Evolutionary conservation across 129 eudicot genomes (phyloP).

Genomic region (Rutidosis leptorrhynchoides): DNA sequence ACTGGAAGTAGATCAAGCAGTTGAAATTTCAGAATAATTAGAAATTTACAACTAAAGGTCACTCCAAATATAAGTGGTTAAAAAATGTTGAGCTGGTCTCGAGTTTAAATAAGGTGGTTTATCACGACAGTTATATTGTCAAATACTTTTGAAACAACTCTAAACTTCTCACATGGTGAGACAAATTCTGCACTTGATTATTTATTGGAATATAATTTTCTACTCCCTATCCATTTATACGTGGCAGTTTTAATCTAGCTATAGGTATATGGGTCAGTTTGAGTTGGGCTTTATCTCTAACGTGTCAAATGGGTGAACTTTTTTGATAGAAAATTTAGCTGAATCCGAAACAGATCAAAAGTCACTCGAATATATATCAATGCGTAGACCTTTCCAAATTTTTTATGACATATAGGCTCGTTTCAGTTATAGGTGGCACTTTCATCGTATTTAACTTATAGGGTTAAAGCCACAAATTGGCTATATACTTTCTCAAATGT

Average conservation of each 20-base stretch:
- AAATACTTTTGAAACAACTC: neutral
- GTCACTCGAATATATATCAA: neutral
- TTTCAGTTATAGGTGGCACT: neutral
- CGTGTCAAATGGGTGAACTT: neutral
- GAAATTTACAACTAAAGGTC: too few relatives aligned
- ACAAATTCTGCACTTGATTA: neutral
- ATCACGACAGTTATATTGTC: neutral
- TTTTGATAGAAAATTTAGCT: neutral
- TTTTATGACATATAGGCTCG: neutral
- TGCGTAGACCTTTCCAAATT: neutral
- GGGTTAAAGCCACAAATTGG: too few relatives aligned
- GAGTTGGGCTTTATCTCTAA: neutral
- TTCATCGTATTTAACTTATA: neutral
- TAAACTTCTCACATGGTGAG: neutral
- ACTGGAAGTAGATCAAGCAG: conserved; percentile 1
- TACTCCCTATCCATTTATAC: neutral
- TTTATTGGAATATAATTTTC: neutral
- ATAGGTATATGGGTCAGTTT: neutral
- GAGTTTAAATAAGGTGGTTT: neutral
- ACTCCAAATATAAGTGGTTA: too few relatives aligned
- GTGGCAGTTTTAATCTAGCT: neutral
- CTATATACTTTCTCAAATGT: too few relatives aligned
- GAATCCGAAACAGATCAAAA: neutral
- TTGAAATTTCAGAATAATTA: neutral
- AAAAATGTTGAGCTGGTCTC: neutral